A percentile compares a stretch with the other conserved stretches of the same genome.
These are phyloP conservation scores for Gaeumannomyces tritici DNA, from an alignment of 2,329 filamentous ascomycete genomes.

Conservation along the genomic window DNA sequence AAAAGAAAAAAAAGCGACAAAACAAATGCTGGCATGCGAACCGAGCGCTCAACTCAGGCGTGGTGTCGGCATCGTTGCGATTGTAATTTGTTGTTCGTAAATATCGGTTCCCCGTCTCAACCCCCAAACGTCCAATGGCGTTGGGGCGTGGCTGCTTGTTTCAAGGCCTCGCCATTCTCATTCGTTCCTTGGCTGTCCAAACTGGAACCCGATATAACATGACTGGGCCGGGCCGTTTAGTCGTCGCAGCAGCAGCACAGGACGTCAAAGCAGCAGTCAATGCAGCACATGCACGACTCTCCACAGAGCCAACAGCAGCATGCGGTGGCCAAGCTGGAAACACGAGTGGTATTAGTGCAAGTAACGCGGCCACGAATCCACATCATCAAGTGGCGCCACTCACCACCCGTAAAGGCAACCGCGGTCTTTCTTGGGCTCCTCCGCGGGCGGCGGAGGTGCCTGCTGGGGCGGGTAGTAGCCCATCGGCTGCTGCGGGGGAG, in stretches of 20 bases:
- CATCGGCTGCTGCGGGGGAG: constrained; percentile 2
- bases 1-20: background rate
- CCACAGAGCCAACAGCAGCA: constrained; percentile 35
- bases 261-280: constrained; percentile 31
- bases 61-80: too few species aligned
- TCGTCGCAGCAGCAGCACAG: constrained; percentile 25
- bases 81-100: too few species aligned
- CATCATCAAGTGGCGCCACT: constrained; percentile 5
- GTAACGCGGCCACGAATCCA: background rate
- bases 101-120: background rate
- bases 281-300: constrained; percentile 32
- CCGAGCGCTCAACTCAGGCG: too few species aligned
- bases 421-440: constrained; percentile 27
- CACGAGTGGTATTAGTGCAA: background rate
- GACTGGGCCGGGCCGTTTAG: background rate
- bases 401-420: constrained; percentile 30
- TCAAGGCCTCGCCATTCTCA: background rate
- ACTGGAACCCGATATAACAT: background rate
- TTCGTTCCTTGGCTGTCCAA: background rate
- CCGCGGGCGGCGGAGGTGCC: constrained; percentile 17
- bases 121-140: background rate
- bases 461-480: constrained; percentile 12
- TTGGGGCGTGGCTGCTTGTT: background rate
- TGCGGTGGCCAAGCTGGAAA: constrained; percentile 25
- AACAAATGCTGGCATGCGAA: too few species aligned